Evolutionary conservation across 1,284 basidiomycete species (phyloP), one percentile per base, ranked within the genome.

Genomic region (Papiliotrema fonsecae): DNA sequence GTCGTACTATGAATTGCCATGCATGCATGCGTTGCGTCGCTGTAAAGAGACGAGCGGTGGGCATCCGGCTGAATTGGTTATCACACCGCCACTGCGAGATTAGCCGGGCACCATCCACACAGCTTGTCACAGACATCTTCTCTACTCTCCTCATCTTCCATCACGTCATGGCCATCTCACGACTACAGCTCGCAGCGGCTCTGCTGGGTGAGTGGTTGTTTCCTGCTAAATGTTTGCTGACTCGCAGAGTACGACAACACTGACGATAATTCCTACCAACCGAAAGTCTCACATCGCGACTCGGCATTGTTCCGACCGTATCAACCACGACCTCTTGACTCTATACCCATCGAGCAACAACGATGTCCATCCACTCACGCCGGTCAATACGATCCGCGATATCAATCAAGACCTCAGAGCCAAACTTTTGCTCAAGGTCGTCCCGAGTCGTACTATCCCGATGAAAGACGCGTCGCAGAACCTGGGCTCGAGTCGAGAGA

Each of bases 181-280:
- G 64, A 14, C 46, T 61, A 2, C 61, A 61, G 31, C 60, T 66
- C 27, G 64, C 64, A 13, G 64, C 64, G 2, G 64, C 46, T 11
- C 38, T 47, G 19, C 39, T 47, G 10, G 46, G 46, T 47, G 21
- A 30, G 46, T 16, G 55, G 31, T 26, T 47, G 36, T 21, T 46
- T 50, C 18, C 35, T 16, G 9, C 11, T 11, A 5, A 27, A 13
- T 19, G 13, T 6, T 10, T 10, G 24, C 38, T 39, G 11, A 30
- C 31, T 5, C 18, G 24, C 47, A 73, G 71, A 72, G 47, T 73
- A 73, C 54, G 71, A 73, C 56, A 72, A 72, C 36, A 64, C 69
- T 43, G 47, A 45, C 2, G 56, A 57, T 6, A 52, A 60, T 43
- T 48, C 51, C 3, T 40, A 46, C 25, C 42, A 22, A 44, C 55